phyloP scores from a whole-genome alignment of 139 green algal species.

The Chlorella sp. region DNA sequence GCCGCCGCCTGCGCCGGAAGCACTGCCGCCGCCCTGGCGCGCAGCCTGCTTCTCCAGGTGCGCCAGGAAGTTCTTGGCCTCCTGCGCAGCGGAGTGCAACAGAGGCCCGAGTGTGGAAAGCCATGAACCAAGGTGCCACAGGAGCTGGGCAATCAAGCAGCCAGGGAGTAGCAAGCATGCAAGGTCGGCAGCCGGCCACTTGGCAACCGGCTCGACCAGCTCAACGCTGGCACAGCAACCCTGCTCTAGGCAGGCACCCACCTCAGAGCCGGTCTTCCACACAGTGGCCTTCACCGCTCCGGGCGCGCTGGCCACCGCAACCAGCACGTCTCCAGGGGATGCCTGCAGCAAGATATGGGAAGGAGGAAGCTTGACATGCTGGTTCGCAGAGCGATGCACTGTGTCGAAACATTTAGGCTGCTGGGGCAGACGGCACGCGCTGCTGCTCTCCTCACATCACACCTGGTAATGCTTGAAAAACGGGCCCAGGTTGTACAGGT shows the following conservation, averaged over 20 bases:
- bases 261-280: neutral
- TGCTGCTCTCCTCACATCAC: neutral
- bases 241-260: neutral
- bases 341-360: neutral
- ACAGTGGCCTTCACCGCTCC: conserved; percentile 2
- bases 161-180: too few species aligned
- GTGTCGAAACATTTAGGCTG: neutral
- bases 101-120: too few species aligned
- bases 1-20: neutral
- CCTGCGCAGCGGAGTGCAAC: too few species aligned
- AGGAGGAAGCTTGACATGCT: neutral
- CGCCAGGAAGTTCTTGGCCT: too few species aligned
- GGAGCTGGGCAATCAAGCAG: too few species aligned
- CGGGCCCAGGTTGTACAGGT: conserved; percentile 8
- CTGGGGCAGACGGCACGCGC: neutral
- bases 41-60: neutral
- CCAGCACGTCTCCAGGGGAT: conserved; percentile 6
- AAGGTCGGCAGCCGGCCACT: too few species aligned
- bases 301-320: conserved; percentile 9
- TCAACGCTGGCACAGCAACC: too few species aligned
- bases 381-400: neutral
- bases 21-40: neutral
- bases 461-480: conserved; percentile 15
- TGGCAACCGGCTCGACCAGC: too few species aligned
- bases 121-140: too few species aligned